Evolutionary conservation across 495 filamentous ascomycete species (phyloP).

Genomic region (Aspergillus asperescens): DNA sequence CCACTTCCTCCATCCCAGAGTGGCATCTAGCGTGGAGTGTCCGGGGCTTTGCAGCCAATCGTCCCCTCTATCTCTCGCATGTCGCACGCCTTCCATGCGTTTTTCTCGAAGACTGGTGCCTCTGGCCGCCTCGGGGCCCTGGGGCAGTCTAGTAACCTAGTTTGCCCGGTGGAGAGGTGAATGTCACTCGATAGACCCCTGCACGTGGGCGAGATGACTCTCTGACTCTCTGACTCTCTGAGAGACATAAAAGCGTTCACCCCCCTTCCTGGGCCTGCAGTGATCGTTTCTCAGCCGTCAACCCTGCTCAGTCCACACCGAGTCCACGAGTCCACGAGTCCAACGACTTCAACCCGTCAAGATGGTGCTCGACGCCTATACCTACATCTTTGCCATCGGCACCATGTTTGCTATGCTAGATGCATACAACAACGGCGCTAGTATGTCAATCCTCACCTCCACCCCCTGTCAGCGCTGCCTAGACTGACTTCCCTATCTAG

Average conservation of each 20-base stretch:
- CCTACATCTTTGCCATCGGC: conserved; percentile 71
- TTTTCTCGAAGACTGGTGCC: not conserved
- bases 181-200: too few species aligned
- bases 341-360: conserved; percentile 24
- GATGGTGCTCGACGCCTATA: conserved; percentile 53
- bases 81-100: not conserved
- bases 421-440: conserved; percentile 66
- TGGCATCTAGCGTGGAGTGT: not conserved
- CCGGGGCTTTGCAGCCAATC: not conserved
- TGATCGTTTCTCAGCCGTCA: not conserved
- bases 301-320: not conserved
- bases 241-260: not conserved
- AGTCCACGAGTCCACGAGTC: too few species aligned
- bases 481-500: conserved; percentile 16
- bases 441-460: conserved; percentile 37
- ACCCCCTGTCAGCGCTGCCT: not conserved
- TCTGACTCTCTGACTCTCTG: too few species aligned
- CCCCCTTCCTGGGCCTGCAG: not conserved
- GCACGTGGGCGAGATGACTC: too few species aligned
- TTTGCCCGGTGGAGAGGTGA: too few species aligned
- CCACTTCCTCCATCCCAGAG: not conserved
- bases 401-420: conserved; percentile 71
- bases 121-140: not conserved
- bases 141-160: too few species aligned
- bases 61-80: not conserved